A percentile compares a stretch with the other conserved stretches of the same genome.
Conservation (phyloP, 805 yeast species). For the Zygoascus ofunaensis region DNA sequence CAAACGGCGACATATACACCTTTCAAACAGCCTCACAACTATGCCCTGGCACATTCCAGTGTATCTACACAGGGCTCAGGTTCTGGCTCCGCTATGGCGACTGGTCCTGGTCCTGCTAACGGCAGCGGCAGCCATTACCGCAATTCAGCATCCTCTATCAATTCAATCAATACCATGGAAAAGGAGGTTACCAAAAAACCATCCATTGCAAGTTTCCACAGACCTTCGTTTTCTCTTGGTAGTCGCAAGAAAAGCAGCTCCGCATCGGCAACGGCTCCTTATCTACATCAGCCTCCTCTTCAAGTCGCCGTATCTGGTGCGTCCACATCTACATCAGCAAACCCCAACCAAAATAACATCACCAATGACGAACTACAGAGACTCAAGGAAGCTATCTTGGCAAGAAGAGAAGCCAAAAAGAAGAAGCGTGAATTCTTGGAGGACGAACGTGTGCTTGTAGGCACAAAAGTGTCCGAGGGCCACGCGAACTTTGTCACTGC, state of each 20-base stretch:
- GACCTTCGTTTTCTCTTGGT: conserved; percentile 8
- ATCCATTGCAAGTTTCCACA: conserved; percentile 1
- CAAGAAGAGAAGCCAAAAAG: conserved; percentile 24
- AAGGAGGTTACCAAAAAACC: not conserved
- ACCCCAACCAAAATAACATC: conserved; percentile 7
- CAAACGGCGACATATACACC: not conserved
- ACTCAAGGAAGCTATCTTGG: conserved; percentile 24
- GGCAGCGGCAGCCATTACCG: not conserved
- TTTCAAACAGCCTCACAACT: not conserved
- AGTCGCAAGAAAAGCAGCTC: conserved; percentile 5
- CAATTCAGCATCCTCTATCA: not conserved
- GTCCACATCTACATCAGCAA: not conserved
- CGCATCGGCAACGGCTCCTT: not conserved
- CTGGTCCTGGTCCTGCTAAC: not conserved
- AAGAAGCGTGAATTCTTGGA: conserved; percentile 25
- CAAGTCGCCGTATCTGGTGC: conserved; percentile 3
- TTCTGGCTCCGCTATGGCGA: not conserved
- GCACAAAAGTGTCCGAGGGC: conserved; percentile 82
- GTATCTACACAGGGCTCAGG: not conserved
- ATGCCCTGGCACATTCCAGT: not conserved
- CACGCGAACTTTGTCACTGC: conserved; percentile 91
- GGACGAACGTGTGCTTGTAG: conserved; percentile 48
- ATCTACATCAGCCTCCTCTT: not conserved
- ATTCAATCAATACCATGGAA: not conserved
- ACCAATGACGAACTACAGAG: conserved; percentile 20